These are phyloP conservation scores for Podaxis mareebaensis DNA, from an alignment of 768 basidiomycete species.

Conservation along the genomic window DNA sequence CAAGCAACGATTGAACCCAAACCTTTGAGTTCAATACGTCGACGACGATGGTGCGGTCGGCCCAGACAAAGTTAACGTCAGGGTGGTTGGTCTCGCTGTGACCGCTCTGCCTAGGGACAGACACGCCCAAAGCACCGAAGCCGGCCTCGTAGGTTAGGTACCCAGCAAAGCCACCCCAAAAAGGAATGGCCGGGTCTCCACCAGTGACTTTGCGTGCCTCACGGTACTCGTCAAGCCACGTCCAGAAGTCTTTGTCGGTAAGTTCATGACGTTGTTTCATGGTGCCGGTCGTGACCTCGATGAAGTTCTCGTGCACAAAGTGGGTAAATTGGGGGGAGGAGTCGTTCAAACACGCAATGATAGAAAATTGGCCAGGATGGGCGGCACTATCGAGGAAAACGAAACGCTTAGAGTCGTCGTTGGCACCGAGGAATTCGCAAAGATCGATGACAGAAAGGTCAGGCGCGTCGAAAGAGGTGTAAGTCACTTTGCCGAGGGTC, in stretches of 20 bases:
- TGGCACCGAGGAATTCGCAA: conserved; percentile 64
- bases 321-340: conserved; percentile 61
- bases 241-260: conserved; percentile 61
- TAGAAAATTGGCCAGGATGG: conserved; percentile 71
- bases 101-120: conserved; percentile 30
- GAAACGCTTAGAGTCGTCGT: conserved; percentile 60
- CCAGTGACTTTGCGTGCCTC: conserved; percentile 43
- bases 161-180: conserved; percentile 85
- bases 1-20: conserved; percentile 66
- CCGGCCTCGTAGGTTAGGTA: conserved; percentile 82
- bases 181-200: conserved; percentile 59
- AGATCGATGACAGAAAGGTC: conserved; percentile 43
- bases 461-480: conserved; percentile 39
- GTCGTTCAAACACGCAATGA: conserved; percentile 61
- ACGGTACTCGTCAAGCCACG: conserved; percentile 77
- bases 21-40: conserved; percentile 51
- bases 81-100: conserved; percentile 44
- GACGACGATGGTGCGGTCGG: conserved; percentile 75
- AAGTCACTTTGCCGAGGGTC: conserved; percentile 30
- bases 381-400: conserved; percentile 77
- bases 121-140: conserved; percentile 51
- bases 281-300: conserved; percentile 45
- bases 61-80: conserved; percentile 75
- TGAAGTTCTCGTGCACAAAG: conserved; percentile 46
- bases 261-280: conserved; percentile 40